phyloP scores from a whole-genome alignment of 768 basidiomycete species.

The Pisolithus sp. region DNA sequence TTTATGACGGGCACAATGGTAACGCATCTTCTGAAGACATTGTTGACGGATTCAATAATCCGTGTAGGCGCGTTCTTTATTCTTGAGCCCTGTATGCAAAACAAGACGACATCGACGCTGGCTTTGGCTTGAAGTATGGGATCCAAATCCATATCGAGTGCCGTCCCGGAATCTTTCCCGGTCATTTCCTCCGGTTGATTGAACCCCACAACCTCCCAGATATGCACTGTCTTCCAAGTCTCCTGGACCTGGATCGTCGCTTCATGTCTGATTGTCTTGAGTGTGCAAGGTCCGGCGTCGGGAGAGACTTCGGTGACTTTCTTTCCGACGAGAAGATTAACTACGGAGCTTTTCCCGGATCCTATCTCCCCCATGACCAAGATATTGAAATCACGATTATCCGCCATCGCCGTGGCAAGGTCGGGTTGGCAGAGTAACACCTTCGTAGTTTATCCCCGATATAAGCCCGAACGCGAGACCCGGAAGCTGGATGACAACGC shows the following conservation, averaged over 20 bases:
- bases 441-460: no score
- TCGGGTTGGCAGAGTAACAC: no score
- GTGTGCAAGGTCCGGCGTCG: conserved; percentile 21
- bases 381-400: background rate
- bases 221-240: no score
- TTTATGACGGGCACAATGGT: conserved; percentile 10
- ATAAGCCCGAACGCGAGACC: no score
- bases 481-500: no score
- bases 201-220: background rate
- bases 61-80: background rate
- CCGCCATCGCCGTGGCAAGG: background rate
- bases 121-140: background rate
- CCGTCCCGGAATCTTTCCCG: no score
- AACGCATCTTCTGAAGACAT: conserved; percentile 2
- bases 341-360: conserved; percentile 26
- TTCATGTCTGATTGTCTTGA: background rate
- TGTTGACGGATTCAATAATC: background rate
- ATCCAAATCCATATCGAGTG: background rate
- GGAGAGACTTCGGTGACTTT: conserved; percentile 16
- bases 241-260: no score
- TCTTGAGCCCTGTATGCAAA: background rate
- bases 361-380: conserved; percentile 3
- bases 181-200: background rate
- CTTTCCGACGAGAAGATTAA: conserved; percentile 25
- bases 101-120: background rate